Evolutionary conservation across 176 grass and related monocot species (phyloP).

Genomic region (Carex kokanica): DNA sequence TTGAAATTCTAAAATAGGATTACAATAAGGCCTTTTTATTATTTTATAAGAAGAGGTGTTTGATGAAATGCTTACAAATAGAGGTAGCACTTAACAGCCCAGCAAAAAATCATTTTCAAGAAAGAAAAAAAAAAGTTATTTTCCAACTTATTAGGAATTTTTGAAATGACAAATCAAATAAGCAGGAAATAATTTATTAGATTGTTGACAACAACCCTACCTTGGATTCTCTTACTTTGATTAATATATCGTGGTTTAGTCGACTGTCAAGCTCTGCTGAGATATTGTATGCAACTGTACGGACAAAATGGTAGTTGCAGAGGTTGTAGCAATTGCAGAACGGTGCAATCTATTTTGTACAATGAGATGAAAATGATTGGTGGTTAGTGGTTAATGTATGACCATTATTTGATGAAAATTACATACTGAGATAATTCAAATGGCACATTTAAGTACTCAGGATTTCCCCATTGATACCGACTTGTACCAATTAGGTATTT

Average conservation of each 20-base stretch:
- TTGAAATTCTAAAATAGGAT: no score
- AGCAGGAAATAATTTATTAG: neutral
- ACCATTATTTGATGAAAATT: neutral
- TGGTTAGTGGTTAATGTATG: neutral
- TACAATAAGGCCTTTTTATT: no score
- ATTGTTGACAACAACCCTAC: neutral
- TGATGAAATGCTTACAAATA: no score
- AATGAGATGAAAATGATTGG: neutral
- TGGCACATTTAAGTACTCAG: neutral
- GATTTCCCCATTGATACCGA: constrained; percentile 2
- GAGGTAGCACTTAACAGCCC: neutral
- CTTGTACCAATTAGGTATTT: neutral
- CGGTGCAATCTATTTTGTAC: neutral
- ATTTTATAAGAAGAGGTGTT: no score
- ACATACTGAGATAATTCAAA: neutral
- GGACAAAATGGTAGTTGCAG: constrained; percentile 8
- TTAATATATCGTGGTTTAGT: neutral
- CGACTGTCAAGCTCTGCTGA: neutral
- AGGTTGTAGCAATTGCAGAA: neutral
- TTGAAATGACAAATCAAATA: neutral
- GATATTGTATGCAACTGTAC: neutral
- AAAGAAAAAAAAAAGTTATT: neutral
- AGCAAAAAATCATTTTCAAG: neutral
- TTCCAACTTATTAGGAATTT: neutral
- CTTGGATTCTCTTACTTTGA: neutral